Conservation (phyloP, 169 alveolate species). For the Cryptosporidium sp. region DNA sequence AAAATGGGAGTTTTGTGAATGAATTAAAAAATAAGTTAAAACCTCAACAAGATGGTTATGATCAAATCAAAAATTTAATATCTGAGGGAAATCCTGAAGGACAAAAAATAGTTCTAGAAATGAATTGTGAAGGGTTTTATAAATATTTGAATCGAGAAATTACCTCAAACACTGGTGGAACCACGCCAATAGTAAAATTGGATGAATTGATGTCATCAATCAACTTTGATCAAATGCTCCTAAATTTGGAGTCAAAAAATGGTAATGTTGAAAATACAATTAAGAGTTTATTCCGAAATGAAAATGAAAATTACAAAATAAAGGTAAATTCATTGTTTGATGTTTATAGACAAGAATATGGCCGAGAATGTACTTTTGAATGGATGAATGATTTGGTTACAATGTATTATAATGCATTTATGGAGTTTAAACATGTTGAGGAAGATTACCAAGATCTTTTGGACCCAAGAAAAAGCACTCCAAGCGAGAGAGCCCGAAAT, state of each 20-base stretch:
- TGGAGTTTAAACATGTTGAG: neutral
- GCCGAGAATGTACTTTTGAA: neutral
- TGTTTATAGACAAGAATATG: neutral
- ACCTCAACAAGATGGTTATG: neutral
- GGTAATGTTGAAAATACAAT: neutral
- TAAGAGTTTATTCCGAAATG: neutral
- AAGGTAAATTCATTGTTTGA: neutral
- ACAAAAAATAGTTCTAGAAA: neutral
- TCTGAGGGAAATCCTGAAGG: neutral
- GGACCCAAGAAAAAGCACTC: conserved; percentile 23
- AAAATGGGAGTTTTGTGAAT: no score
- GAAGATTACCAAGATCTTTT: neutral
- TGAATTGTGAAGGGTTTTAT: neutral
- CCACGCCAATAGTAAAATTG: neutral
- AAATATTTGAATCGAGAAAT: neutral
- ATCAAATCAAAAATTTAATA: no score
- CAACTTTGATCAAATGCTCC: neutral
- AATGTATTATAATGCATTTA: neutral
- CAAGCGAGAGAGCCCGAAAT: neutral
- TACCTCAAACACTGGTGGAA: neutral
- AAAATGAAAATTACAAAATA: neutral
- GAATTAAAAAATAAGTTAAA: neutral
- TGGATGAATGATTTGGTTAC: neutral
- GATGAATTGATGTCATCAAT: neutral
- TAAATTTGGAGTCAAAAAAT: neutral